Evolutionary conservation across 2,329 filamentous ascomycete species (phyloP), one percentile per base, ranked within the genome.

Genomic region (Hypoxylon rubiginosum): DNA sequence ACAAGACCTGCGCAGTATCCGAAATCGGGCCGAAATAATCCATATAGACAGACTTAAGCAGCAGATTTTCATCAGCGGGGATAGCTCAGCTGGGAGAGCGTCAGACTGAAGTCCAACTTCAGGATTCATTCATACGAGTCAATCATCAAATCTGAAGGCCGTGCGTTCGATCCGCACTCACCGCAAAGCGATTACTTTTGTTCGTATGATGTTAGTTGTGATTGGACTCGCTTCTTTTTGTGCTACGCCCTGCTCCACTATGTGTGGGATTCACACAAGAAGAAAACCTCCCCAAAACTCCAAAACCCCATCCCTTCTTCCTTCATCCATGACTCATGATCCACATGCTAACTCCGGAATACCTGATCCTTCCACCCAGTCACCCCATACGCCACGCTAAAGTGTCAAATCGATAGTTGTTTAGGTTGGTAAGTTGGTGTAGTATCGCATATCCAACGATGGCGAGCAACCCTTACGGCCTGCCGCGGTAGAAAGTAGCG

Each of bases 401-500:
- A 53, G n/a, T 7, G 36, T 4, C 13, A 41, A 9, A 41, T 41
- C 10, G 15, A 5, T 41, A 41, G 13, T n/a, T 9, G 3, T 9
- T n/a, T 13, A 41, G n/a, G 2, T 2, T 43, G 17, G 6, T 43
- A 3, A 39, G 4, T 15, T 39, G 36, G 28, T 46, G 41, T 34
- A 2, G 15, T 34, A n/a, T 5, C 21, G 13, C 1, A 11, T 26
- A 7, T 26, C 30, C n/a, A 5, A 21, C 11, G 19, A 24, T 19
- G 4, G n/a, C 11, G 19, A 24, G n/a, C n/a, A n/a, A n/a, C 45
- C 13, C n/a, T 58, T 30, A 59, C 24, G 61, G 62, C 43, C 41
- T 53, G 11, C 60, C 68, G 24, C 36, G 13, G 39, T 69, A 63
- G 39, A 71, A 71, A 11, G 61, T 67, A 11, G 57, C 66, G 5